A percentile compares a stretch with the other conserved stretches of the same genome.
phyloP scores from a whole-genome alignment of 2,329 filamentous ascomycete species.

The Colletotrichum camelliae region DNA sequence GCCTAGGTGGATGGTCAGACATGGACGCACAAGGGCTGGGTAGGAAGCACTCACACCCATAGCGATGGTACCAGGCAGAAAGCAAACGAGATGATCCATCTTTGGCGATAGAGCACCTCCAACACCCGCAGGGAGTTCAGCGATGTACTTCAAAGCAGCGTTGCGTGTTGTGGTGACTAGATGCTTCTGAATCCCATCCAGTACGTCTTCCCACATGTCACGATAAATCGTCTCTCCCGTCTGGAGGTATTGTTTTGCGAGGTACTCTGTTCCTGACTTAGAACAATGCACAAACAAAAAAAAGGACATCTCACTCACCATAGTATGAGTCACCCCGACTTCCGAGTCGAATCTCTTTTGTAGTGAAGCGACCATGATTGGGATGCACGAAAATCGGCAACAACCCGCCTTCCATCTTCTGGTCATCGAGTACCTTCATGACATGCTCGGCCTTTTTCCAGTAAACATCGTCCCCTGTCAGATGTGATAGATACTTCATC shows the following conservation, averaged over 20 bases:
- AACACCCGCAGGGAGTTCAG: not conserved
- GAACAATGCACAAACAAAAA: slow-evolving; percentile 39
- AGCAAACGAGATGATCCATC: not conserved
- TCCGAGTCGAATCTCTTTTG: slow-evolving; percentile 86
- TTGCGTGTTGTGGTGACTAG: not conserved
- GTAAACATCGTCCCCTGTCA: not conserved
- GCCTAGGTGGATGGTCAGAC: not conserved
- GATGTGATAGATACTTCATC: not conserved
- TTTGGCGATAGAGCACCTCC: not conserved
- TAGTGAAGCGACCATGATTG: slow-evolving; percentile 76
- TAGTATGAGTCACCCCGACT: slow-evolving; percentile 98
- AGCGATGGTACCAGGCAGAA: not conserved
- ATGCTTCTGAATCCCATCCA: not conserved
- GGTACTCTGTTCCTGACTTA: not conserved
- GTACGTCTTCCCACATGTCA: not conserved
- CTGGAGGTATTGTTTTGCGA: not conserved
- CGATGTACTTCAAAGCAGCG: not conserved
- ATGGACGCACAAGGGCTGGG: not conserved
- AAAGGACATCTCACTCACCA: slow-evolving; percentile 12
- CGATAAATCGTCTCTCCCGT: not conserved
- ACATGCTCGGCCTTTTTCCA: slow-evolving; percentile 36
- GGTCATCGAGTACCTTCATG: slow-evolving; percentile 87
- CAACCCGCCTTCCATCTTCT: slow-evolving; percentile 78
- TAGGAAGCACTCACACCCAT: not conserved
- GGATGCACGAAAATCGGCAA: slow-evolving; percentile 92